Evolutionary conservation across 1,139 yeast species (phyloP), one percentile per base, ranked within the genome.

Genomic region (Maudiozyma humilis): DNA sequence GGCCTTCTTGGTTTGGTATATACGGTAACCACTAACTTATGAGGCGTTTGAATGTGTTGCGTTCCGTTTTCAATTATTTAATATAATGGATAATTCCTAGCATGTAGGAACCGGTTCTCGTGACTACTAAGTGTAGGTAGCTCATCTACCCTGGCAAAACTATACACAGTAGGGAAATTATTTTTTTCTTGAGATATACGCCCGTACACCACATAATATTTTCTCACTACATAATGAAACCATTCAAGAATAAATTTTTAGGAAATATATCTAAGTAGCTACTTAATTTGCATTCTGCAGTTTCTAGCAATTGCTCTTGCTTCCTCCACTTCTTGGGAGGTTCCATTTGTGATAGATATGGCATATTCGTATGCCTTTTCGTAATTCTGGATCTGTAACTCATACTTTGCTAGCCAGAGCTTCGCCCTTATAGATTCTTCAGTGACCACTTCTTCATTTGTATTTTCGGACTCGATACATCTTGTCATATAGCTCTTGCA

Each of bases 271-370:
- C n/a, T n/a, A n/a, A n/a, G n/a, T n/a, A n/a, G 6, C 27, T 36
- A 47, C 4, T 42, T 44, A 8, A 47, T 15, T 10, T 42, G 30
- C 36, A 39, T 57, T 37, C 73, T 61, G 13, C 85, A 82, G 52
- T 84, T 94, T 52, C 93, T 71, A 0, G 91, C 86, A 40, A 89
- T 82, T 0, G 83, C 74, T 41, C 95, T 68, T 0, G 96, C 96
- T 57, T 88, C 96, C 57, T 87, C 96, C 31, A 87, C 76, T 56
- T 86, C 96, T 49, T 81, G 86, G 8, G 91, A 82, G 32, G 84
- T 76, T 25, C 93, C 93, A 48, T 80, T 80, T 19, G 80, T 79
- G 51, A 88, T 72, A 47, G 80, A 86, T 47, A 76, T 75, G 0
- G 95, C 93, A 55, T 83, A 76, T 41, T 74, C 78, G 51, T 81